These are phyloP conservation scores for Coix lacrymajobi DNA, from an alignment of 176 grass and related monocot genomes.

Conservation along the genomic window DNA sequence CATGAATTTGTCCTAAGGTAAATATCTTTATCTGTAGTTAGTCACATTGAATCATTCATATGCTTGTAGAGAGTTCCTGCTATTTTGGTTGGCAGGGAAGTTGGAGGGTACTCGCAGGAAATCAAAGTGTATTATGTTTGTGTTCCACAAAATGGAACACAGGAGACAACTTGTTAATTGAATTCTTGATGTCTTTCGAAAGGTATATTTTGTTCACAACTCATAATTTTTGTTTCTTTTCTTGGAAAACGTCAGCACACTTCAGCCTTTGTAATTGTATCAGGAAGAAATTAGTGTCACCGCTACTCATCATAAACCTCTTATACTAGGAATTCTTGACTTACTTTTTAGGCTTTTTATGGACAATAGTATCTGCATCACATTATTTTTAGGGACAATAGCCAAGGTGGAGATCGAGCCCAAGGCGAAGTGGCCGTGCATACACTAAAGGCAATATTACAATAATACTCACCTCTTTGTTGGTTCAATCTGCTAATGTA, in stretches of 20 bases:
- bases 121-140: slow-evolving; percentile 68
- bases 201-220: slow-evolving; percentile 44
- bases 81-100: slow-evolving; percentile 86
- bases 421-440: no score
- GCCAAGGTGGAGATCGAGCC: no score
- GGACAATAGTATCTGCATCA: no score
- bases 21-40: neutral
- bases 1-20: no score
- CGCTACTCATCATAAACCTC: neutral
- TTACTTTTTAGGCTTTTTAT: neutral
- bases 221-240: neutral
- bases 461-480: no score
- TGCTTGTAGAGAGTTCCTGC: slow-evolving; percentile 57
- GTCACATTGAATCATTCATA: neutral
- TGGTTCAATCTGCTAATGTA: no score
- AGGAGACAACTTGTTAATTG: slow-evolving; percentile 65
- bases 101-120: slow-evolving; percentile 80
- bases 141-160: slow-evolving; percentile 71
- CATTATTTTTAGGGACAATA: no score
- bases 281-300: neutral
- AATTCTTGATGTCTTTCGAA: slow-evolving; percentile 56
- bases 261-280: neutral
- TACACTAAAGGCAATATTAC: no score
- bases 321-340: neutral
- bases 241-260: neutral